These are phyloP conservation scores for Urostyla sp. DNA, from an alignment of 73 alveolate species.

Conservation along the genomic window DNA sequence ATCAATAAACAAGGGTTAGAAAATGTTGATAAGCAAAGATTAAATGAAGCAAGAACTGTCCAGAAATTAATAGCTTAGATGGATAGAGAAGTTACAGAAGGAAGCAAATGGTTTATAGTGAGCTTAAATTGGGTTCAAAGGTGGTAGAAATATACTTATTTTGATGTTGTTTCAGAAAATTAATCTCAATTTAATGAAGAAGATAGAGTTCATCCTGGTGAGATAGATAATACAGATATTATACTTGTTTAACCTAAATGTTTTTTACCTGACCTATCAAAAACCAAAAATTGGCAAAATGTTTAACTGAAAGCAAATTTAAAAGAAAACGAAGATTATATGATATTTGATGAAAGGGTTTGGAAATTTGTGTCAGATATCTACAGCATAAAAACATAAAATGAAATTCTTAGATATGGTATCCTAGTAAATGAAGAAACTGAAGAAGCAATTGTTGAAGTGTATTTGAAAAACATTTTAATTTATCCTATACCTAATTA, in stretches of 20 bases:
- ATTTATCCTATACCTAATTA: constrained; percentile 48
- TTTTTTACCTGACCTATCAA: constrained; percentile 7
- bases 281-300: constrained; percentile 45
- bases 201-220: constrained; percentile 47
- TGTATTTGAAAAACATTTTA: constrained; percentile 33
- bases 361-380: constrained; percentile 43
- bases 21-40: constrained; percentile 30
- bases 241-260: neutral
- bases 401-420: constrained; percentile 45
- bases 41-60: constrained; percentile 25
- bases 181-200: constrained; percentile 14
- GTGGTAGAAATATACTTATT: constrained; percentile 54
- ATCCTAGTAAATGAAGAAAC: constrained; percentile 49
- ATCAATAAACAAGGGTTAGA: neutral
- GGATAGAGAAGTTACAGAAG: constrained; percentile 45
- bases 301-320: constrained; percentile 38
- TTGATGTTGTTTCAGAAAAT: neutral
- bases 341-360: constrained; percentile 48
- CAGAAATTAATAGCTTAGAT: constrained; percentile 27
- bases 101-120: constrained; percentile 56
- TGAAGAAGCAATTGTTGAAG: constrained; percentile 63
- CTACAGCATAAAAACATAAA: constrained; percentile 45
- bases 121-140: constrained; percentile 57
- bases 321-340: constrained; percentile 57
- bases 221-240: constrained; percentile 42